These are phyloP conservation scores for Apophysomyces variabilis DNA, from an alignment of 371 early-diverging fungal species.

Conservation along the genomic window DNA sequence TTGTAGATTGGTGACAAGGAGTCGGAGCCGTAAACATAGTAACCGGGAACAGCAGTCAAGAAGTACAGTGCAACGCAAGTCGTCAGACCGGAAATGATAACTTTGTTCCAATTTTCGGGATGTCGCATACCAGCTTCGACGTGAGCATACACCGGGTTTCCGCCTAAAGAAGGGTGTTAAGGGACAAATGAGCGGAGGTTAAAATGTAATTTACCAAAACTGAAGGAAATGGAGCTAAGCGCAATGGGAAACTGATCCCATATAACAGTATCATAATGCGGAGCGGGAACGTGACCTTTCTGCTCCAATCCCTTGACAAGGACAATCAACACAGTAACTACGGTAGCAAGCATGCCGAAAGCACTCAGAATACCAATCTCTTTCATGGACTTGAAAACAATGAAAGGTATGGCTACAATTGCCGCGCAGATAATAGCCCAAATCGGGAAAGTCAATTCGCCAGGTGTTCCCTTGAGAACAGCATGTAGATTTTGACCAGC, in stretches of 20 bases:
- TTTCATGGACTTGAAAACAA: slow-evolving; percentile 70
- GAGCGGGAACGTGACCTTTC: slow-evolving; percentile 10
- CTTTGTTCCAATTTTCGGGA: slow-evolving; percentile 75
- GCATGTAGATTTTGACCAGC: slow-evolving; percentile 66
- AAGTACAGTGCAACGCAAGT: slow-evolving; percentile 78
- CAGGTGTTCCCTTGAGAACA: slow-evolving; percentile 43
- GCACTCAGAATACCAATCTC: slow-evolving; percentile 68
- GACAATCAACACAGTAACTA: slow-evolving; percentile 45
- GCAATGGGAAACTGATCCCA: slow-evolving; percentile 64
- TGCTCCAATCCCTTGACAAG: slow-evolving; percentile 36
- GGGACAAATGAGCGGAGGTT: slow-evolving; percentile 47
- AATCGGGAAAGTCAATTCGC: slow-evolving; percentile 31
- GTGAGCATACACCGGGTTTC: slow-evolving; percentile 56
- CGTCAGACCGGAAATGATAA: slow-evolving; percentile 68
- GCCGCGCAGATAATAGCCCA: slow-evolving; percentile 72
- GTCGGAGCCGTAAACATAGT: slow-evolving; percentile 76
- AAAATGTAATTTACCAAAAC: slow-evolving; percentile 45
- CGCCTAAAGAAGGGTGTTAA: slow-evolving; percentile 31
- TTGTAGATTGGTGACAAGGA: slow-evolving; percentile 77
- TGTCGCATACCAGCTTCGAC: slow-evolving; percentile 82
- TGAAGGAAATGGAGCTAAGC: slow-evolving; percentile 62
- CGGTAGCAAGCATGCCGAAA: slow-evolving; percentile 44
- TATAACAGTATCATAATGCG: slow-evolving; percentile 44
- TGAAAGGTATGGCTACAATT: slow-evolving; percentile 71
- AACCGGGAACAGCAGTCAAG: slow-evolving; percentile 76